Evolutionary conservation across 495 filamentous ascomycete genomes (phyloP), one percentile per base, ranked within the genome.

Genomic region (Podospora anserina): DNA sequence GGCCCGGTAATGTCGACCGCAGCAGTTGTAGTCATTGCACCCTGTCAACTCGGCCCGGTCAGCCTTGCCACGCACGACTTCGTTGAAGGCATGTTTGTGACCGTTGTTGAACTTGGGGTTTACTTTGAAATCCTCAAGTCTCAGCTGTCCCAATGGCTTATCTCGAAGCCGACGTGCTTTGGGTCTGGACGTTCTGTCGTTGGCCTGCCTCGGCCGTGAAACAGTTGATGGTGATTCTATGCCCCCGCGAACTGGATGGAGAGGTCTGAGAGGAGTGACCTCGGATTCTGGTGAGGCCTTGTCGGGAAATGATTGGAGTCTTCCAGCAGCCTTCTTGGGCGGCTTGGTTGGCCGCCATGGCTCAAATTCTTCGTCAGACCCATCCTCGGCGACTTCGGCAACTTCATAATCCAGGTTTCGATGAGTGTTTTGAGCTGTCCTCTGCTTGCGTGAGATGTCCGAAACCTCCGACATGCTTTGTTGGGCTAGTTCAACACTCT

Each of bases 71-170:
- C 95, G 90, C 59, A 97, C 86, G 18, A 92, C 88, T 67, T 92
- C 89, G 16, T 82, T 79, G 76, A 88, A 97, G 9, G 93, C 91
- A 72, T 87, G 92, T 57, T 88, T 84, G 63, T 88, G 79, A 28
- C 92, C 92, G 64, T 91, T 81, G 74, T 94, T 96, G 61, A 79
- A 80, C 15, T 82, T 76, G 2, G 92, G 88, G 71, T 99, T 98
- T 72, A 95, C 81, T 75, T 90, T 95, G 83, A 99, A 97, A 80
- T 96, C 88, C 2, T 83, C 79, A 4, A 89, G 78, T 23, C 79
- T 69, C 5, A 93, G 81, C 53, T 80, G 76, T 1, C 82, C 76
- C 5, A 87, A 70, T 13, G 88, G 84, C 34, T 81, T 82, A 13
- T 81, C 76, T 69, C 90, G 83, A 30, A 88, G 83, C 26, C 70